Conservation (phyloP, 768 basidiomycete genomes). For the Boletellus emodensis region DNA sequence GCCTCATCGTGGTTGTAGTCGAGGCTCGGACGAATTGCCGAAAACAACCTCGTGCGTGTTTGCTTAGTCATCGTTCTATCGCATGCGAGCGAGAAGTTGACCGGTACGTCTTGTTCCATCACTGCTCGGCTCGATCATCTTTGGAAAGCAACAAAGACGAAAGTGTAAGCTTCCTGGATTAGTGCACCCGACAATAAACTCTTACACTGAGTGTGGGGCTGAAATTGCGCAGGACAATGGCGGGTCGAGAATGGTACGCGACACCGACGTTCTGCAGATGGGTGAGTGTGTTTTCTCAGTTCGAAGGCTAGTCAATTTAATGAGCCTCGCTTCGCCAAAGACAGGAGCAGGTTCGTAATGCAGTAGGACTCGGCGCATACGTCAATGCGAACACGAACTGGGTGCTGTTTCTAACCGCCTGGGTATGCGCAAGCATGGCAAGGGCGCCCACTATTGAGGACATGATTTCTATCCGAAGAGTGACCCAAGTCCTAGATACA, state of each 20-base stretch:
- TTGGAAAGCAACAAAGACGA: constrained; percentile 56
- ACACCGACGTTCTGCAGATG: constrained; percentile 55
- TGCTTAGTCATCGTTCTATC: too few relatives aligned
- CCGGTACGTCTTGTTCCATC: too few relatives aligned
- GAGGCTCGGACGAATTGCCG: constrained; percentile 10
- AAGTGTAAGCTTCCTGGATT: constrained; percentile 51
- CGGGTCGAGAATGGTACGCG: constrained; percentile 69
- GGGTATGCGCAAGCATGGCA: constrained; percentile 21
- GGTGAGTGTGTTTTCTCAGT: background rate
- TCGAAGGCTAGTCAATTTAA: background rate
- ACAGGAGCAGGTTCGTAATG: constrained; percentile 29
- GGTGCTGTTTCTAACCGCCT: too few relatives aligned
- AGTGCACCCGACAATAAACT: constrained; percentile 75
- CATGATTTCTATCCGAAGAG: constrained; percentile 29
- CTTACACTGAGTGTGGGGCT: constrained; percentile 61
- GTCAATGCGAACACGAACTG: constrained; percentile 13
- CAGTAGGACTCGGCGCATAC: constrained; percentile 25
- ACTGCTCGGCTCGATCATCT: constrained; percentile 62
- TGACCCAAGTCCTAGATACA: constrained; percentile 29
- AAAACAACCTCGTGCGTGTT: background rate
- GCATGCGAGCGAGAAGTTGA: too few relatives aligned
- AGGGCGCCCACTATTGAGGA: constrained; percentile 25
- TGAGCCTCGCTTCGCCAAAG: constrained; percentile 24
- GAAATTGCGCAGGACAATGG: constrained; percentile 55
- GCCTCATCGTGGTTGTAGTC: constrained; percentile 53